Percentiles rank a stretch among this genome's conserved stretches.
These are phyloP conservation scores for Leccinum rimulosum DNA, from an alignment of 768 basidiomycete species.

Conservation along the genomic window DNA sequence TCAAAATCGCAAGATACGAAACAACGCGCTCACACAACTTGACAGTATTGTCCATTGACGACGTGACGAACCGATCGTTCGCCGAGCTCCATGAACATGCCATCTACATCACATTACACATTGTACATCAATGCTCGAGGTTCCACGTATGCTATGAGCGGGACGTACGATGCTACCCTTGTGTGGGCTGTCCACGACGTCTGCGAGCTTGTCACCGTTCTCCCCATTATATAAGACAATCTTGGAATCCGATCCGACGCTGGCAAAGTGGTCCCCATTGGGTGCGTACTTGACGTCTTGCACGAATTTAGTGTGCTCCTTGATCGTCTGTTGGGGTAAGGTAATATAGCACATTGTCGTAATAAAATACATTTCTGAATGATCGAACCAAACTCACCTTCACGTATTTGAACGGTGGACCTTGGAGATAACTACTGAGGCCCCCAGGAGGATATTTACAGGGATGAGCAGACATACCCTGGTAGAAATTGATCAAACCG, in stretches of 20 bases:
- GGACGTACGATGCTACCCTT: slow-evolving; percentile 70
- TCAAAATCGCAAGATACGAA: not conserved
- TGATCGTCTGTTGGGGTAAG: slow-evolving; percentile 57
- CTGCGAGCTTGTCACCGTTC: slow-evolving; percentile 73
- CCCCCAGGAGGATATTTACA: not conserved
- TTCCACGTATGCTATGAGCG: not conserved
- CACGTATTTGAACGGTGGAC: slow-evolving; percentile 86
- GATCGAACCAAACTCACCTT: slow-evolving; percentile 45
- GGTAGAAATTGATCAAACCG: slow-evolving; percentile 74
- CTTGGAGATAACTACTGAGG: slow-evolving; percentile 31
- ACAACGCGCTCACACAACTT: slow-evolving; percentile 62
- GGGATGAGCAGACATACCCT: slow-evolving; percentile 43
- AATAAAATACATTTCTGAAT: not conserved
- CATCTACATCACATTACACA: slow-evolving; percentile 40
- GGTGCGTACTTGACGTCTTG: slow-evolving; percentile 85
- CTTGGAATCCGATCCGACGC: slow-evolving; percentile 86
- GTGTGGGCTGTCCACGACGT: slow-evolving; percentile 67
- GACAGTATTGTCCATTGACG: slow-evolving; percentile 84
- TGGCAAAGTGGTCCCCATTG: slow-evolving; percentile 80
- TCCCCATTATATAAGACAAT: slow-evolving; percentile 90
- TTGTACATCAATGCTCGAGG: not conserved
- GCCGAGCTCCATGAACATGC: slow-evolving; percentile 80
- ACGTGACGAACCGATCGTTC: slow-evolving; percentile 71
- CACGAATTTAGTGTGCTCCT: slow-evolving; percentile 88
- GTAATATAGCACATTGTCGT: not conserved